A percentile compares a stretch with the other conserved stretches of the same genome.
These are phyloP conservation scores for Diutina neorugosa DNA, from an alignment of 1,139 yeast species.

Conservation along the genomic window DNA sequence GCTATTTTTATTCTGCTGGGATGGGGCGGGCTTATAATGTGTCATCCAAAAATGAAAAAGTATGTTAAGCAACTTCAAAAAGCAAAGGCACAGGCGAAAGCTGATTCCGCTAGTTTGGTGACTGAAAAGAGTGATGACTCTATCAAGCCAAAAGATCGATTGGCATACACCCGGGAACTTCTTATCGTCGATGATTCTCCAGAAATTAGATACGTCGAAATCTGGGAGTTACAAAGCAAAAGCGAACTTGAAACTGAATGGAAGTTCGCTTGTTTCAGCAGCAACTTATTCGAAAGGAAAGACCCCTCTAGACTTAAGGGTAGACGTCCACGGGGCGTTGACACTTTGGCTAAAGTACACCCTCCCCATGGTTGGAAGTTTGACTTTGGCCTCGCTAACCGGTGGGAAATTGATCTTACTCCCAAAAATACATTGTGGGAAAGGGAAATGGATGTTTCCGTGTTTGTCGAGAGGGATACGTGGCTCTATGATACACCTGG, in stretches of 20 bases:
- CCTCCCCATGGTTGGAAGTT: conserved; percentile 75
- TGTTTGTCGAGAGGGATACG: conserved; percentile 24
- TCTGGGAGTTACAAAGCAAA: conserved; percentile 63
- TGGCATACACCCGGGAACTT: conserved; percentile 1
- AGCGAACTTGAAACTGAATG: conserved; percentile 52
- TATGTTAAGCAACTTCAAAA: background rate
- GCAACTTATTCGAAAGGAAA: conserved; percentile 35
- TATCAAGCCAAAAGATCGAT: background rate
- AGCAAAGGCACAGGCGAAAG: background rate
- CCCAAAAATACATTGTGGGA: conserved; percentile 42
- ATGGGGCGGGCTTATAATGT: background rate
- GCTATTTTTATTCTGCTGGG: background rate
- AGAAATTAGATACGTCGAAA: conserved; percentile 49
- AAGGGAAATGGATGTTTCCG: conserved; percentile 17
- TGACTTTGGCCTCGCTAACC: conserved; percentile 36
- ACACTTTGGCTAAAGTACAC: conserved; percentile 38
- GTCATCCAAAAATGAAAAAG: background rate
- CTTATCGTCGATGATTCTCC: conserved; percentile 59
- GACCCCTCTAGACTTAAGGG: conserved; percentile 44
- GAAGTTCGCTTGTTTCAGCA: conserved; percentile 28
- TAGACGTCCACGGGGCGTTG: conserved; percentile 53
- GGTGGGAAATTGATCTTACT: conserved; percentile 56
- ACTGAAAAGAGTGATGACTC: background rate
- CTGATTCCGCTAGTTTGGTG: background rate
- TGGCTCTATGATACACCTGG: conserved; percentile 25